Evolutionary conservation across 805 yeast species (phyloP), one percentile per base, ranked within the genome.

Genomic region (Metschnikowia chrysomelidarum): DNA sequence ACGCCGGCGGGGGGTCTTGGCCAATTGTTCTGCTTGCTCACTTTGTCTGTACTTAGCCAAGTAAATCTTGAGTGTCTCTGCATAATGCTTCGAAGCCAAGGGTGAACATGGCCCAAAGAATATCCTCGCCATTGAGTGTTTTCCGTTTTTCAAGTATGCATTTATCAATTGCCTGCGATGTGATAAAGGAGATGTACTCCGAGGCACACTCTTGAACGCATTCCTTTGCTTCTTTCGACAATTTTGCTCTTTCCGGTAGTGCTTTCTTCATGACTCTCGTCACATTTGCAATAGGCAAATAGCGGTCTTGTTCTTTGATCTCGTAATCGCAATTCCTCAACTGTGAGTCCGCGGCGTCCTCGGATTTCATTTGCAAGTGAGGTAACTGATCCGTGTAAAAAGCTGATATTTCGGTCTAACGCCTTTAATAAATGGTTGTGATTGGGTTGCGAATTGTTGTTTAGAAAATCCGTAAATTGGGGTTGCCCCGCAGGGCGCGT

Each of bases 181-280:
- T 80, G 36, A 80, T 74, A 56, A 80, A 80, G 7, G 82, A 75
- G 21, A 80, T 81, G 55, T 78, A 80, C 56, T 80, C 84, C 31
- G 75, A 64, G 4, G 78, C 86, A 51, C 84, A 80, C 51, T 80
- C 86, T 56, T 80, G 87, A 61, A 80, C 78, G 46, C 86, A 77
- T 48, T 81, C 89, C 50, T 82, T 82, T 27, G 89, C 84, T 50
- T 83, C 93, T 50, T 82, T 83, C 15, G 87, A 79, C 1, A 83
- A 78, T 50, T 83, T 83, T 8, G 89, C 91, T 23, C 80, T 78
- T 9, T 70, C 62, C 3, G 93, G 91, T 19, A 83, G 62, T 2
- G 91, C 82, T 37, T 62, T 69, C 51, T 84, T 84, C 91, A 83
- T 84, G 33, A 84, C 75, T 34, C 91, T 64, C n/a, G 83, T 82